Evolutionary conservation across 495 filamentous ascomycete genomes (phyloP).

Genomic region (Penicillium coffeae): DNA sequence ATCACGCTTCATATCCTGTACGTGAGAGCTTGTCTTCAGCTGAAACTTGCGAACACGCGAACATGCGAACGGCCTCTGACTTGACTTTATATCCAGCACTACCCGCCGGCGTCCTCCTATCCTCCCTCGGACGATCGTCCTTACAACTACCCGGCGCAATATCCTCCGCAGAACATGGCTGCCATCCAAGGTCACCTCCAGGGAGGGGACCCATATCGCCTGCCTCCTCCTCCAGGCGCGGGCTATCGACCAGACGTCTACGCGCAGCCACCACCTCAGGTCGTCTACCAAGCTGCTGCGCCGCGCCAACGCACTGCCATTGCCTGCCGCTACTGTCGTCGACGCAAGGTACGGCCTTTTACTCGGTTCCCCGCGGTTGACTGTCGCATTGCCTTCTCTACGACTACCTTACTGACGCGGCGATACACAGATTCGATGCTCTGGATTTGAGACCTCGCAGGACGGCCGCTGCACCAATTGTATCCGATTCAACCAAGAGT

Average conservation of each 20-base stretch:
- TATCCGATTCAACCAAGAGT: conserved; percentile 76
- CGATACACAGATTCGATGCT: conserved; percentile 68
- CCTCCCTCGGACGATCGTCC: conserved; percentile 34
- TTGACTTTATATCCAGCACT: conserved; percentile 9
- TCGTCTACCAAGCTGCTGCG: conserved; percentile 63
- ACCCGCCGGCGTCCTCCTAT: conserved; percentile 30
- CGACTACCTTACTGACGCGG: background rate
- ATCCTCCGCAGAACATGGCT: conserved; percentile 33
- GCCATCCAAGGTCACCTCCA: conserved; percentile 29
- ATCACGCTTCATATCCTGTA: conserved; percentile 44
- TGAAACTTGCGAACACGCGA: no score
- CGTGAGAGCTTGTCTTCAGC: conserved; percentile 6
- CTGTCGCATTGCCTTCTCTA: no score
- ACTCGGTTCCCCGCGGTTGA: no score
- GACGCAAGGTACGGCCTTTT: conserved; percentile 71
- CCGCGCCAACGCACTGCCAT: conserved; percentile 79
- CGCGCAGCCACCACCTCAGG: conserved; percentile 45
- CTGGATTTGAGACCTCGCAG: conserved; percentile 71
- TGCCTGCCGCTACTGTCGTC: conserved; percentile 77
- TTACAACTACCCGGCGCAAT: conserved; percentile 35
- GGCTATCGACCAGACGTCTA: conserved; percentile 36
- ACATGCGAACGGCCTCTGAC: background rate
- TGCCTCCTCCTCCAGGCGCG: conserved; percentile 36
- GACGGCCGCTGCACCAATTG: conserved; percentile 81
- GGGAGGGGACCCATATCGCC: conserved; percentile 36